Conservation (phyloP, 2,329 filamentous ascomycete genomes). For the Iodosphaeria phyllophila region DNA sequence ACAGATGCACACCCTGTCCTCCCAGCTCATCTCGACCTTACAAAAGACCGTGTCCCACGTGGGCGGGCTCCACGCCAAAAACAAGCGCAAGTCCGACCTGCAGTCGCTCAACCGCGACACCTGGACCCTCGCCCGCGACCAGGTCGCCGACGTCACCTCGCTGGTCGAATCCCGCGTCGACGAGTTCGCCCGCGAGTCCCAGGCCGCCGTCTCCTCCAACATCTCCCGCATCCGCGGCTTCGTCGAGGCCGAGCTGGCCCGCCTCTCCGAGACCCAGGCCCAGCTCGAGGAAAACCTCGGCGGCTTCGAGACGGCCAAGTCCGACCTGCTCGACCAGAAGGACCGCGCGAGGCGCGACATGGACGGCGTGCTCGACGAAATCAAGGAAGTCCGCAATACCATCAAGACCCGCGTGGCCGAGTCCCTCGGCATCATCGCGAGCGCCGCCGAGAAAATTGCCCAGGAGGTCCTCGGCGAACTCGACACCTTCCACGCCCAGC, state of each 20-base stretch:
- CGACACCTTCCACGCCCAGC: slow-evolving; percentile 62
- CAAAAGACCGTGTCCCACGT: slow-evolving; percentile 65
- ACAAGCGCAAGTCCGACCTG: slow-evolving; percentile 68
- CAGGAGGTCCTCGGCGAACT: slow-evolving; percentile 79
- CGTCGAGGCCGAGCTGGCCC: slow-evolving; percentile 54
- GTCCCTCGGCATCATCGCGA: slow-evolving; percentile 66
- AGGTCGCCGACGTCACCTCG: slow-evolving; percentile 59
- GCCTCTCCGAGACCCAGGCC: slow-evolving; percentile 48
- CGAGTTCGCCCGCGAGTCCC: slow-evolving; percentile 52
- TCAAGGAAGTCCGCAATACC: slow-evolving; percentile 72
- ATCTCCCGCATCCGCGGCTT: slow-evolving; percentile 65
- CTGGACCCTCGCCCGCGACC: slow-evolving; percentile 60
- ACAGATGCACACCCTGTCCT: slow-evolving; percentile 54
- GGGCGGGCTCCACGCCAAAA: slow-evolving; percentile 66
- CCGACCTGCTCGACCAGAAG: slow-evolving; percentile 49
- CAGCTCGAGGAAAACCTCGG: slow-evolving; percentile 52
- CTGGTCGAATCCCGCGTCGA: slow-evolving; percentile 60
- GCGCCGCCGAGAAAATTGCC: slow-evolving; percentile 73
- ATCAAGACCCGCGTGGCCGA: slow-evolving; percentile 76
- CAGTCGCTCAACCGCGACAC: slow-evolving; percentile 60
- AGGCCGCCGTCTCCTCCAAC: slow-evolving; percentile 48
- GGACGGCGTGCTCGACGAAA: slow-evolving; percentile 82
- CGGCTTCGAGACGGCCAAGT: slow-evolving; percentile 48
- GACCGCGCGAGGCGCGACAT: slow-evolving; percentile 61
- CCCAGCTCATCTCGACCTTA: slow-evolving; percentile 60